Evolutionary conservation across 1,284 basidiomycete genomes (phyloP), one percentile per base, ranked within the genome.

Genomic region (Boletus mariae): DNA sequence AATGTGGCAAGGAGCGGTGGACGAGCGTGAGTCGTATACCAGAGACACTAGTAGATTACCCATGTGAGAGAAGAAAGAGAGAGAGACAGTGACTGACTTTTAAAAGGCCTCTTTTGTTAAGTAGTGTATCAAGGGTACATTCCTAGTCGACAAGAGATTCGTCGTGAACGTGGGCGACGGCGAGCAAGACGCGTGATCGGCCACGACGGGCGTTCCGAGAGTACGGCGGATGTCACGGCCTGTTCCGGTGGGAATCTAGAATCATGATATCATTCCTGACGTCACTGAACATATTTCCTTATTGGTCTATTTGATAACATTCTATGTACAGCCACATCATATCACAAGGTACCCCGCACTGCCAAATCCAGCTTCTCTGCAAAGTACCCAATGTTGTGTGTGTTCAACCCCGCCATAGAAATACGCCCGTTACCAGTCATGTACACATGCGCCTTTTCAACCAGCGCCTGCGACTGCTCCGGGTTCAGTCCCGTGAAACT

Each of bases 381-480:
- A 75, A 95, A 86, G 71, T 90, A 90, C 49, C 75, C 63, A 25
- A 94, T 71, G 71, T 95, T 97, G 64, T 76, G 64, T 50, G 75
- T 80, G 73, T 89, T 92, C 67, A 93, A 68, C 0, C 65, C 66
- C 15, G 66, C 67, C 67, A 70, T 67, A 2, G 65, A 92, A 63
- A 95, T 94, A 46, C 93, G 78, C 52, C 92, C 91, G 66, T 93
- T 94, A 56, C 67, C 73, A 11, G 93, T 95, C 76, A 98, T 75
- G 73, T 98, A 98, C 54, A 98, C 80, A 68, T 96, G 94, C 51
- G 82, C 84, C 68, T 86, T 83, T 55, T 91, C 84, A 26, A 84
- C 78, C 71, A 98, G 70, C 52, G 76, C 78, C 67, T 85, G 77
- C 71, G 86, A 87, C 73, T 95, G 91, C 31, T 71, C 75, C 9